Percentiles rank a stretch among this genome's conserved stretches.
phyloP scores from a whole-genome alignment of 768 basidiomycete genomes.

The Termitomyces sp. region DNA sequence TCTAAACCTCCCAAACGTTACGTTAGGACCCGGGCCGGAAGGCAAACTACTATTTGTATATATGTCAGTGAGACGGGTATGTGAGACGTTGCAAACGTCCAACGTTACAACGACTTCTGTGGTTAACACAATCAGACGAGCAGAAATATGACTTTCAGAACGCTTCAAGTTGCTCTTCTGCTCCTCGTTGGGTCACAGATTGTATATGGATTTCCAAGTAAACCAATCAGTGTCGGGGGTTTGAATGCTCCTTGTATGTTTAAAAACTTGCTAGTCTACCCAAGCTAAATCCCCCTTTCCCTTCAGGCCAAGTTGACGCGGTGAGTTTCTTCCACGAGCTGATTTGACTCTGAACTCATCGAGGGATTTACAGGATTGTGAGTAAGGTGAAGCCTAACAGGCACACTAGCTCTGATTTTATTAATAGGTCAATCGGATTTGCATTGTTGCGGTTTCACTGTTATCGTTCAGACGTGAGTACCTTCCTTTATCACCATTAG shows the following conservation, averaged over 20 bases:
- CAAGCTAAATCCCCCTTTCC: neutral
- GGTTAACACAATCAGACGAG: neutral
- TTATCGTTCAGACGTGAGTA: neutral
- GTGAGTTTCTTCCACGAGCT: neutral
- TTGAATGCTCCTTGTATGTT: constrained; percentile 3
- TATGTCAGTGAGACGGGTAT: neutral
- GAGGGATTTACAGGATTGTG: constrained; percentile 1
- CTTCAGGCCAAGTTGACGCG: neutral
- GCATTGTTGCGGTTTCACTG: constrained; percentile 5
- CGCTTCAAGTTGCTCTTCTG: neutral
- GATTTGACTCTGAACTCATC: neutral
- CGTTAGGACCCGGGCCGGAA: neutral
- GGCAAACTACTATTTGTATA: neutral
- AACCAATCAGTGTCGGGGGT: neutral
- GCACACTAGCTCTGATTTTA: neutral
- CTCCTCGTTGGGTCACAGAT: neutral
- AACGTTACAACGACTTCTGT: neutral
- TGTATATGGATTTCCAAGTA: neutral
- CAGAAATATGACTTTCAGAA: neutral
- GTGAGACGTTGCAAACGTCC: neutral
- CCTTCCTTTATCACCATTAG: neutral
- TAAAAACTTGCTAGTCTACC: neutral
- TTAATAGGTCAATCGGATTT: neutral
- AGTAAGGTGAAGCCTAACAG: neutral
- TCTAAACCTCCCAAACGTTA: neutral